Percentiles rank a stretch among this genome's conserved stretches.
Evolutionary conservation across 768 basidiomycete genomes (phyloP).

Genomic region (Mycena metata): DNA sequence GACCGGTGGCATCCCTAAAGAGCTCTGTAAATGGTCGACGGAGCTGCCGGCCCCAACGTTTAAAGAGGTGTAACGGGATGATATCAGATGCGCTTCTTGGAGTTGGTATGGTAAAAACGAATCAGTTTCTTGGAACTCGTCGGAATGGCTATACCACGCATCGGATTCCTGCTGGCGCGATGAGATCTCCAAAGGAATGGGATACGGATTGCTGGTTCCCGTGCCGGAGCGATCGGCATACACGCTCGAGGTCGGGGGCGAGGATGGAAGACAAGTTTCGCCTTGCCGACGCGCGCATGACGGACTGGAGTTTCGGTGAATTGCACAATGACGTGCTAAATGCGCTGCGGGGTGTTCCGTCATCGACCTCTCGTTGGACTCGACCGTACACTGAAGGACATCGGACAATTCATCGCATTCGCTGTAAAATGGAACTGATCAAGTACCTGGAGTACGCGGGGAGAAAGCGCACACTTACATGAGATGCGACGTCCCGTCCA

Average conservation of each 20-base stretch:
- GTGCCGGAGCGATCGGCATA: conserved; percentile 54
- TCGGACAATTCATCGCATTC: conserved; percentile 61
- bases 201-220: conserved; percentile 54
- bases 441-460: conserved; percentile 5
- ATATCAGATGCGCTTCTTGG: too few relatives aligned
- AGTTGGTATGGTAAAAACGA: too few relatives aligned
- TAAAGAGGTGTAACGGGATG: too few relatives aligned
- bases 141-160: too few relatives aligned
- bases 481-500: conserved; percentile 77
- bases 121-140: too few relatives aligned
- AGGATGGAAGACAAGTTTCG: conserved; percentile 48
- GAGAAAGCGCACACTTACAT: conserved; percentile 60
- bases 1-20: too few relatives aligned
- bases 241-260: conserved; percentile 35
- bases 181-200: conserved; percentile 29
- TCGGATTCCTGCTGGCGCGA: conserved; percentile 35
- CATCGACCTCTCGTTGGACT: conserved; percentile 51
- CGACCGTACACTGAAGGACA: conserved; percentile 60
- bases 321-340: too few relatives aligned
- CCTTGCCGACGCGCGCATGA: conserved; percentile 54
- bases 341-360: too few relatives aligned
- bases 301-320: too few relatives aligned
- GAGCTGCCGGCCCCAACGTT: too few relatives aligned
- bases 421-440: conserved; percentile 41
- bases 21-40: too few relatives aligned